phyloP scores from a whole-genome alignment of 345 rosid genomes.

The Jatropha curcas region DNA sequence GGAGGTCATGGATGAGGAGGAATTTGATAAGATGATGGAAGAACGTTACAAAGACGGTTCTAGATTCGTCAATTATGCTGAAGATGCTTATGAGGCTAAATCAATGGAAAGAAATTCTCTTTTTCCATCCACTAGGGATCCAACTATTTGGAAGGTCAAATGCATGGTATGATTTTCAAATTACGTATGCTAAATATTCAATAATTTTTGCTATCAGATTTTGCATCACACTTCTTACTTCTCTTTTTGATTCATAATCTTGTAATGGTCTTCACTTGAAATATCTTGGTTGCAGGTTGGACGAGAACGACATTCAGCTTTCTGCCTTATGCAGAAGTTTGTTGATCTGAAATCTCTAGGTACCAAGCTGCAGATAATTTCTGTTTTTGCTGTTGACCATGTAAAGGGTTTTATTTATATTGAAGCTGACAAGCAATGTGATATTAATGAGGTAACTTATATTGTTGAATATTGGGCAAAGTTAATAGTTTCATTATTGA shows the following conservation, averaged over 20 bases:
- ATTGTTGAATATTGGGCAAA: slow-evolving; percentile 4
- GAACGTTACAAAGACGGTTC: slow-evolving; percentile 65
- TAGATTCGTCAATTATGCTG: slow-evolving; percentile 50
- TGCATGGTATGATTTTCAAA: slow-evolving; percentile 60
- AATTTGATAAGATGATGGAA: slow-evolving; percentile 82
- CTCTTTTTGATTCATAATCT: not conserved
- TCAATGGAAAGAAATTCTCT: slow-evolving; percentile 53
- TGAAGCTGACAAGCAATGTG: slow-evolving; percentile 74
- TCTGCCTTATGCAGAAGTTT: slow-evolving; percentile 96
- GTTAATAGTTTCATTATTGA: not conserved
- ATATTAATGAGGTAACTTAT: slow-evolving; percentile 66
- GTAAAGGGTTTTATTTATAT: slow-evolving; percentile 73
- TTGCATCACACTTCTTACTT: not conserved
- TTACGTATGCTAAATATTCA: not conserved
- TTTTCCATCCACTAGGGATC: slow-evolving; percentile 54
- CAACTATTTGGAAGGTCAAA: slow-evolving; percentile 87
- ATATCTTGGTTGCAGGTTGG: slow-evolving; percentile 58
- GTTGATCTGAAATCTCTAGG: slow-evolving; percentile 68
- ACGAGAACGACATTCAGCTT: slow-evolving; percentile 72
- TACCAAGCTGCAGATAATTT: slow-evolving; percentile 57
- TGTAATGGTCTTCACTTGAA: slow-evolving; percentile 4
- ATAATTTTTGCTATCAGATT: slow-evolving; percentile 3
- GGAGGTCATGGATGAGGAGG: slow-evolving; percentile 76
- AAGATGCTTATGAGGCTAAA: slow-evolving; percentile 57
- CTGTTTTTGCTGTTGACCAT: slow-evolving; percentile 76